Evolutionary conservation across 2,329 filamentous ascomycete genomes (phyloP), one percentile per base, ranked within the genome.

Genomic region (Thielaviopsis musarum): DNA sequence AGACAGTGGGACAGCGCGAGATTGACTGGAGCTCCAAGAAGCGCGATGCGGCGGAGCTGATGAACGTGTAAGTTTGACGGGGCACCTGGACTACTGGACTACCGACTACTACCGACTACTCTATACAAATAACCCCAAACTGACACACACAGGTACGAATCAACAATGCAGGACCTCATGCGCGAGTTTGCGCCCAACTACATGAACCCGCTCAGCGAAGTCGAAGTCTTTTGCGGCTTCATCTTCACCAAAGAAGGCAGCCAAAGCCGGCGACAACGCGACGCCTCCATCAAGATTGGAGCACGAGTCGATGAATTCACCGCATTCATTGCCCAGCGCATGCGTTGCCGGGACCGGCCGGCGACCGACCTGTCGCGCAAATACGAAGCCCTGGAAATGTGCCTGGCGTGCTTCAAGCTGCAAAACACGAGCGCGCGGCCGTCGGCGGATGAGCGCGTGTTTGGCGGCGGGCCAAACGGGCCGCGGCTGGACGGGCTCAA

Each of bases 211-310:
- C 68, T 81, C 7, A 72, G 68, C 0, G 79, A 81, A 64, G 67
- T 77, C 0, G 79, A 81, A 61, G 76, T 78, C 0, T 80, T 80
- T 58, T 77, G 77, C 24, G 79, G 78, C 9, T 74, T 71, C n/a
- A 74, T 81, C n/a, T 67, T 79, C 49, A 80, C 77, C 66, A 76
- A 73, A 62, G 68, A 66, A 0, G 77, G 77, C 0, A 64, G 69
- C 0, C 78, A 78, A 66, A 78, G 74, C 0, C 69, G 69, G 10
- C 73, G 76, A 2, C 76, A 81, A 63, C 73, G 77, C 2, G 78
- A 81, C 54, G 70, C 71, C 1, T 80, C 77, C 1, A 68, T 73
- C 54, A 76, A 75, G 64, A 70, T 81, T 21, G 75, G 73, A 58
- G 77, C 79, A 15, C 75, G 76, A 54, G 79, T 76, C 54, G 74